Percentiles rank a stretch among this genome's conserved stretches.
These are phyloP conservation scores for Lactifluus echinatus DNA, from an alignment of 768 basidiomycete species.

Conservation along the genomic window DNA sequence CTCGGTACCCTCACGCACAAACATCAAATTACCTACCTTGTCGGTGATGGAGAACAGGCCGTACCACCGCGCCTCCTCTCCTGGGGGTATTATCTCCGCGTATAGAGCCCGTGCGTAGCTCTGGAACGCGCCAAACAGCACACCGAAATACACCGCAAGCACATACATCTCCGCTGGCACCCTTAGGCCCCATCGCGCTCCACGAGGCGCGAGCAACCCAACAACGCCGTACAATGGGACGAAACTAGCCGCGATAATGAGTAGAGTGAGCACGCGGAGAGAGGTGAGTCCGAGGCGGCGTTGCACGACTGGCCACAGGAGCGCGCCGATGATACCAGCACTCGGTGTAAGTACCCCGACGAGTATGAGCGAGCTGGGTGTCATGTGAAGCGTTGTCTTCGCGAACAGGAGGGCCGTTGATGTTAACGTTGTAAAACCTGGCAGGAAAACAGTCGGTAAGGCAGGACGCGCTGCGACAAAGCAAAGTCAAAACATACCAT, in stretches of 20 bases:
- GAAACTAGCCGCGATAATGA: conserved; percentile 56
- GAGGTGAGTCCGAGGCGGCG: conserved; percentile 56
- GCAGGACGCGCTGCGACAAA: not conserved
- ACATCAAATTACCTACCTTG: conserved; percentile 41
- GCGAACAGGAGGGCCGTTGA: conserved; percentile 89
- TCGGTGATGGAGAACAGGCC: conserved; percentile 87
- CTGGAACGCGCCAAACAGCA: conserved; percentile 84
- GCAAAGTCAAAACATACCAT: conserved; percentile 43
- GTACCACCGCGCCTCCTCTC: conserved; percentile 87
- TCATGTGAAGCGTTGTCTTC: conserved; percentile 81
- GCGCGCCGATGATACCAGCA: conserved; percentile 75
- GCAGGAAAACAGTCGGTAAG: not conserved
- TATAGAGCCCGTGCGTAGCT: conserved; percentile 83
- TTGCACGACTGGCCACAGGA: conserved; percentile 74
- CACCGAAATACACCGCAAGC: conserved; percentile 71
- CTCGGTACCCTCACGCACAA: not conserved
- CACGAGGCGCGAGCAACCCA: conserved; percentile 55
- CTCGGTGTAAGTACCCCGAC: conserved; percentile 72
- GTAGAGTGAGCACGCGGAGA: conserved; percentile 50
- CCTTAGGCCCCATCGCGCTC: conserved; percentile 54
- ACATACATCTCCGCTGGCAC: conserved; percentile 80
- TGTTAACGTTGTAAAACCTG: conserved; percentile 88
- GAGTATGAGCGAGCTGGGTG: conserved; percentile 64
- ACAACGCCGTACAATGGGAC: conserved; percentile 79
- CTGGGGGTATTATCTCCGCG: conserved; percentile 76